These are phyloP conservation scores for Claviceps africana DNA, from an alignment of 2,329 filamentous ascomycete species.

Conservation along the genomic window DNA sequence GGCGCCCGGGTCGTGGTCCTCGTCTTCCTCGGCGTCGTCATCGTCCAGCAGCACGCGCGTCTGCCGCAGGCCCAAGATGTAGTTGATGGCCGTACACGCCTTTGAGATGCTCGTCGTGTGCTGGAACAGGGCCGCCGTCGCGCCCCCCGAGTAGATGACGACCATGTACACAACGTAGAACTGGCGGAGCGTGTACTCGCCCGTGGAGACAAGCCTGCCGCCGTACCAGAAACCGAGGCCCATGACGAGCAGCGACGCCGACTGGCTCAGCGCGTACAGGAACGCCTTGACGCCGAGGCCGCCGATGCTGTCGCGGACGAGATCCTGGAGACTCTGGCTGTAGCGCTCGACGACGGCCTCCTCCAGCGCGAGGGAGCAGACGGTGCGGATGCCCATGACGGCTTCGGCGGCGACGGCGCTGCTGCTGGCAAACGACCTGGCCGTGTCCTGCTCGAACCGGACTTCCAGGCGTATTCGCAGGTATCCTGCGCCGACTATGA, in stretches of 20 bases:
- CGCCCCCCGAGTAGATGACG: constrained; percentile 32
- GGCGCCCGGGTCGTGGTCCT: constrained; percentile 7
- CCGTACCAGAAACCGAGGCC: constrained; percentile 29
- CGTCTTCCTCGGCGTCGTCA: background rate
- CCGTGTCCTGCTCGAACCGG: constrained; percentile 30
- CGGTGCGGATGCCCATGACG: constrained; percentile 32
- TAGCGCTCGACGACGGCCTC: constrained; percentile 25
- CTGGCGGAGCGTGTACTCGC: constrained; percentile 30
- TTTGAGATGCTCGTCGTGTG: constrained; percentile 39
- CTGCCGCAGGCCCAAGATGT: constrained; percentile 28
- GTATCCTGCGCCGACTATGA: constrained; percentile 31
- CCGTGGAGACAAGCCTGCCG: constrained; percentile 24
- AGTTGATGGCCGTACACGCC: constrained; percentile 32
- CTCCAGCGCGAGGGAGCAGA: constrained; percentile 35
- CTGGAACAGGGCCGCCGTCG: constrained; percentile 25
- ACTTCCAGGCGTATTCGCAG: constrained; percentile 34
- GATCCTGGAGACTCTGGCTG: constrained; percentile 14
- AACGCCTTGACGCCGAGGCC: constrained; percentile 25
- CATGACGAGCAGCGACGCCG: constrained; percentile 24
- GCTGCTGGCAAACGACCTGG: constrained; percentile 29
- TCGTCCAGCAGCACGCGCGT: constrained; percentile 18
- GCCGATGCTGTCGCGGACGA: constrained; percentile 17
- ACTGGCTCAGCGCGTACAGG: constrained; percentile 27
- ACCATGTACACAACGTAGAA: constrained; percentile 40
- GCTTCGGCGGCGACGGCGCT: constrained; percentile 36